Evolutionary conservation across 305 asterid species (phyloP), one percentile per base, ranked within the genome.

Genomic region (Plantago lanceolata): DNA sequence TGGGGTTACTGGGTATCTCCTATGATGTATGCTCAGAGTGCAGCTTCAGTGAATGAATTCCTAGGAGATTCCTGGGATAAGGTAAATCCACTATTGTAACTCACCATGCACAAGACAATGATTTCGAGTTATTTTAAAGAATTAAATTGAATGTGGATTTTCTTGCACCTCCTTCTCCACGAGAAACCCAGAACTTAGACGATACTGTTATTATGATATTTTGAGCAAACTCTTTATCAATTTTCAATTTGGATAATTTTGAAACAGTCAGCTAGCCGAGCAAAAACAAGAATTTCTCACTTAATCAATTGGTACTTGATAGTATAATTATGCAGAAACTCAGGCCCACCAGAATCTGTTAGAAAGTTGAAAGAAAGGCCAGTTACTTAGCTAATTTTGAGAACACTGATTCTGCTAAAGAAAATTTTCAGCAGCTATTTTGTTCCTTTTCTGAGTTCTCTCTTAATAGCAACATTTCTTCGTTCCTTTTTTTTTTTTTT

Each of bases 1-100:
- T 87, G 95, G 95, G 95, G 93, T 76, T 87, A 85, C 76, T 87
- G 93, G 90, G 18, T 85, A 68, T 87, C 95, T 44, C 95, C 95
- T 8, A 79, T 87, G 90, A 87, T 87, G 95, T 87, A 87, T 73
- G 95, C 94, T 57, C 93, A 87, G 67, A 85, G 82, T 73, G 90
- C 95, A 56, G 90, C 85, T 79, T 83, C 93, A 2, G 95, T 87
- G 21, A 87, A 87, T 65, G 95, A 87, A 74, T 87, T 87, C 72
- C 88, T 79, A 0, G 95, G 95, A 55, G 85, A 71, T 73, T 82
- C 93, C 19, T 87, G 95, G 95, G 80, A 83, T 75, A 83, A 81
- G 93, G 95, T 87, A 76, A 40, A 20, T 57, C 64, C 31, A 58
- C 21, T 16, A 50, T 35, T 19, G 1, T 56, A 45, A 29, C 33